These are phyloP conservation scores for Huntiella moniliformis DNA, from an alignment of 2,329 filamentous ascomycete species.

Conservation along the genomic window DNA sequence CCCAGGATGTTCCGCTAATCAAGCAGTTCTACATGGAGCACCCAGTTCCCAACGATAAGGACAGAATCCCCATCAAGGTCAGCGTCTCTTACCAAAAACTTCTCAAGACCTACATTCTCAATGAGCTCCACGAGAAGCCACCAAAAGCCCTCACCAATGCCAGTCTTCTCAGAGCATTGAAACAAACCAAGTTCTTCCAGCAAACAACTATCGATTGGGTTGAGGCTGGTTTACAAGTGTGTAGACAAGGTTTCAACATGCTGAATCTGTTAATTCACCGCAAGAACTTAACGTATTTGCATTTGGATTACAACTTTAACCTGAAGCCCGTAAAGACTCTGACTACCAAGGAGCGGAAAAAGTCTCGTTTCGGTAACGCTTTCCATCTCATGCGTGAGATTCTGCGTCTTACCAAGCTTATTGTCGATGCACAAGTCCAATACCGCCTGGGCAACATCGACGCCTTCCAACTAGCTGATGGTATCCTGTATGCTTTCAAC, in stretches of 20 bases:
- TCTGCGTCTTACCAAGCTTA: slow-evolving; percentile 82
- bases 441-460: slow-evolving; percentile 96
- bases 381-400: slow-evolving; percentile 99
- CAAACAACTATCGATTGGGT: slow-evolving; percentile 99
- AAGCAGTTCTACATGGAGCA: slow-evolving; percentile 99
- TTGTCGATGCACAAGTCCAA: slow-evolving; percentile 95
- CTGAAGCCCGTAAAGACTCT: slow-evolving; percentile 96
- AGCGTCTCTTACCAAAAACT: slow-evolving; percentile 97
- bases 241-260: slow-evolving; percentile 98
- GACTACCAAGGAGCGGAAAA: slow-evolving; percentile 97
- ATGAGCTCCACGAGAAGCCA: slow-evolving; percentile 88
- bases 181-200: slow-evolving; percentile 98
- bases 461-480: slow-evolving; percentile 93
- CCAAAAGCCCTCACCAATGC: slow-evolving; percentile 94
- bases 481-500: slow-evolving; percentile 98
- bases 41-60: slow-evolving; percentile 40
- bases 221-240: slow-evolving; percentile 93
- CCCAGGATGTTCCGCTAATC: slow-evolving; percentile 87
- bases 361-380: slow-evolving; percentile 95
- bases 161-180: slow-evolving; percentile 71
- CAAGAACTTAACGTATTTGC: slow-evolving; percentile 94
- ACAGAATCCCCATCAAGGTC: slow-evolving; percentile 76
- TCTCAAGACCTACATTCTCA: slow-evolving; percentile 86
- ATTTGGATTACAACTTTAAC: slow-evolving; percentile 99
- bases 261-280: slow-evolving; percentile 91